Percentiles rank a stretch among this genome's conserved stretches.
Evolutionary conservation across 495 filamentous ascomycete genomes (phyloP).

Genomic region (Pseudevernia furfuracea): DNA sequence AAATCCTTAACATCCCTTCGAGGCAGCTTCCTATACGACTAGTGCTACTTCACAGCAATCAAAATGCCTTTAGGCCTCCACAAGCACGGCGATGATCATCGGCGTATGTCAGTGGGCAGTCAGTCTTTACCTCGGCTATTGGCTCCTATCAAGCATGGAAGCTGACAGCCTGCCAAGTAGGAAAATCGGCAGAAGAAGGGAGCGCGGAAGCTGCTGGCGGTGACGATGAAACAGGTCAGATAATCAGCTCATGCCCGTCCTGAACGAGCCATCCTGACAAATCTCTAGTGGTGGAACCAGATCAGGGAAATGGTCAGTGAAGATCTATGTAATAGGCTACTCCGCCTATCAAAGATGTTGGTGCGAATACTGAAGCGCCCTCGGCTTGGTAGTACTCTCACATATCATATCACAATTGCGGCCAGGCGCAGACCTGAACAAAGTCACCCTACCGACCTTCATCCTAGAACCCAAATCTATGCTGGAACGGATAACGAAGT

Average conservation of each 20-base stretch:
- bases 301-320: slow-evolving; percentile 50
- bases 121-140: slow-evolving; percentile 8
- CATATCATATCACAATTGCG: slow-evolving; percentile 97
- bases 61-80: slow-evolving; percentile 31
- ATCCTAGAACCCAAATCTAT: slow-evolving; percentile 96
- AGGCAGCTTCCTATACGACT: not conserved
- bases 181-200: slow-evolving; percentile 43
- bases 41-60: not conserved
- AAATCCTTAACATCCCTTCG: not conserved
- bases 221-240: slow-evolving; percentile 63
- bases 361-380: slow-evolving; percentile 10
- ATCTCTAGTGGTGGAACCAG: slow-evolving; percentile 27
- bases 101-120: slow-evolving; percentile 36
- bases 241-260: not conserved
- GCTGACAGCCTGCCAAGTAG: slow-evolving; percentile 2
- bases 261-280: slow-evolving; percentile 15
- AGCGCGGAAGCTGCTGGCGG: slow-evolving; percentile 35
- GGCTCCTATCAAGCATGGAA: not conserved
- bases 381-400: slow-evolving; percentile 57
- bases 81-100: slow-evolving; percentile 25
- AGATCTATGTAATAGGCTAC: not conserved
- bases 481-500: slow-evolving; percentile 99
- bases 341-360: not conserved
- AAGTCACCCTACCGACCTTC: slow-evolving; percentile 92
- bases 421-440: slow-evolving; percentile 88